Percentiles rank a stretch among this genome's conserved stretches.
These are phyloP conservation scores for Bipolaris sorokiniana DNA, from an alignment of 2,329 filamentous ascomycete genomes.

Conservation along the genomic window DNA sequence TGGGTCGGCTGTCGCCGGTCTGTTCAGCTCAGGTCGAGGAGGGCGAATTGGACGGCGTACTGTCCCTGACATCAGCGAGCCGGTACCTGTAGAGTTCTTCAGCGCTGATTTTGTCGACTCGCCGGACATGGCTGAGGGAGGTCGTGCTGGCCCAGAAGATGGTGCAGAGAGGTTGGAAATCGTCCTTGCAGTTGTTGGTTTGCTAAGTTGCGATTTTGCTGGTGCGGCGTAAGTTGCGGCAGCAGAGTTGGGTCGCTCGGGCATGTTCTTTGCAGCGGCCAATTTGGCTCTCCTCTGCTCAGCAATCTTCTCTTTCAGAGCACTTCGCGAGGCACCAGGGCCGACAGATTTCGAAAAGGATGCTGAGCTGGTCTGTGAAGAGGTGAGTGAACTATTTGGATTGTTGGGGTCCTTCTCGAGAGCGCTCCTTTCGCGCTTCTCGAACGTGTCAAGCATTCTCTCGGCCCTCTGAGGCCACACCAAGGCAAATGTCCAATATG, in stretches of 20 bases:
- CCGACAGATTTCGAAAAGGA: conserved; percentile 57
- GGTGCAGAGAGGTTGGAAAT: conserved; percentile 38
- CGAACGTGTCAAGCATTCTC: conserved; percentile 76
- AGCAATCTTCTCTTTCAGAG: conserved; percentile 81
- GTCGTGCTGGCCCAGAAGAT: conserved; percentile 39
- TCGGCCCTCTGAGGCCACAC: conserved; percentile 82
- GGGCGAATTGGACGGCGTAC: conserved; percentile 57
- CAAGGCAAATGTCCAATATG: conserved; percentile 82
- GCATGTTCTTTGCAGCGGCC: conserved; percentile 51
- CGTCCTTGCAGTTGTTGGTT: conserved; percentile 39
- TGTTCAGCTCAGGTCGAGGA: conserved; percentile 52
- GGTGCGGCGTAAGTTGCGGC: conserved; percentile 61
- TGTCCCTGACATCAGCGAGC: conserved; percentile 64
- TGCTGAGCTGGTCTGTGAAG: conserved; percentile 56
- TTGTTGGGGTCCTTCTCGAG: conserved; percentile 86
- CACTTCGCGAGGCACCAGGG: conserved; percentile 56
- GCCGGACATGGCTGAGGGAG: conserved; percentile 48
- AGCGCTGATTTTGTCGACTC: conserved; percentile 42
- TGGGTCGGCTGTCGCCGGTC: conserved; percentile 62
- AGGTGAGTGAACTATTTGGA: conserved; percentile 64
- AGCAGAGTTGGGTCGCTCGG: conserved; percentile 64
- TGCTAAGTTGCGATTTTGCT: conserved; percentile 48
- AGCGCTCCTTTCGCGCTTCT: conserved; percentile 77
- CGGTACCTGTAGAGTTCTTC: conserved; percentile 43
- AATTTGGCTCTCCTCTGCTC: conserved; percentile 72